Evolutionary conservation across 2,329 filamentous ascomycete species (phyloP).

Genomic region (Emericellopsis atlantica): DNA sequence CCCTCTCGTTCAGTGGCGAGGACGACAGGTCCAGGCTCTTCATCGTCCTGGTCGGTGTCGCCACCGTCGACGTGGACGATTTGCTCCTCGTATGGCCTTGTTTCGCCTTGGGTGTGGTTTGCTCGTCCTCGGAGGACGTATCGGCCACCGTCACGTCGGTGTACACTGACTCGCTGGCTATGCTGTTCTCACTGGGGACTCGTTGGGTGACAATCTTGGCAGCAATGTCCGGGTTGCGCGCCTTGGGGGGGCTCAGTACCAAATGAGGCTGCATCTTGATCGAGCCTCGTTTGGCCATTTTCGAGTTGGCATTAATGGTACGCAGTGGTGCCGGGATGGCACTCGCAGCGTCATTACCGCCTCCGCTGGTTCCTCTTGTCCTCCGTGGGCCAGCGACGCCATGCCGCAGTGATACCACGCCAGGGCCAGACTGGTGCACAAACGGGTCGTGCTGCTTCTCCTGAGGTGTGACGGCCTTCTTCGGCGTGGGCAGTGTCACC

Average conservation of each 20-base stretch:
- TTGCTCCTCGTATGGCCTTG: neutral
- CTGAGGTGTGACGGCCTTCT: neutral
- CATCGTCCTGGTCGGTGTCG: neutral
- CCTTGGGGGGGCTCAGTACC: neutral
- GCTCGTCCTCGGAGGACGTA: neutral
- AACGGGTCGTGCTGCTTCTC: constrained; percentile 16
- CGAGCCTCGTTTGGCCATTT: neutral
- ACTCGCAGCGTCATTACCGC: neutral
- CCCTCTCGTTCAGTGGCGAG: constrained; percentile 18
- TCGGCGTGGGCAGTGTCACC: neutral
- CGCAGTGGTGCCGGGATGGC: constrained; percentile 4
- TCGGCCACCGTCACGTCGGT: constrained; percentile 5
- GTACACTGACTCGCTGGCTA: constrained; percentile 12
- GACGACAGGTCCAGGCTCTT: constrained; percentile 10
- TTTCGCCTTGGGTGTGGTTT: constrained; percentile 5
- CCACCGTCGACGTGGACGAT: neutral
- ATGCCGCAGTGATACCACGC: no score
- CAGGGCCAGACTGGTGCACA: constrained; percentile 7
- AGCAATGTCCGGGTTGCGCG: constrained; percentile 4
- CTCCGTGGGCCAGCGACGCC: neutral
- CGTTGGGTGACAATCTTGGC: constrained; percentile 5
- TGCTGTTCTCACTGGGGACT: constrained; percentile 6
- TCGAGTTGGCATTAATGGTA: constrained; percentile 2
- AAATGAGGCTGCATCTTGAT: neutral
- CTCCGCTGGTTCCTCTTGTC: neutral